These are phyloP conservation scores for Bipolaris victoriae DNA, from an alignment of 2,329 filamentous ascomycete species.

Conservation along the genomic window DNA sequence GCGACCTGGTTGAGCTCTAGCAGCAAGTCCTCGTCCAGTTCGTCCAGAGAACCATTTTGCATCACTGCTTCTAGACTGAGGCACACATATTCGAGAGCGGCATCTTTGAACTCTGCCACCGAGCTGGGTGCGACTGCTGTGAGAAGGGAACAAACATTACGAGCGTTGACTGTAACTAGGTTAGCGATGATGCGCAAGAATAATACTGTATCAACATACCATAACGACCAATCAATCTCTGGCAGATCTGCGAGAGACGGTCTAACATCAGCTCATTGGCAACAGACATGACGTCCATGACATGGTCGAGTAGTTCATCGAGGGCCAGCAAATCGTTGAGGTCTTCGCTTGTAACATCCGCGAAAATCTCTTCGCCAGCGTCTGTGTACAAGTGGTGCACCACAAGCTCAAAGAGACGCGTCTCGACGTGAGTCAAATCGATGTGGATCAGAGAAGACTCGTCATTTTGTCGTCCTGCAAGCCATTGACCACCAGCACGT, in stretches of 20 bases:
- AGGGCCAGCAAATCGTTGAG: slow-evolving; percentile 55
- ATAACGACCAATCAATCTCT: slow-evolving; percentile 80
- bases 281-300: slow-evolving; percentile 86
- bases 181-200: slow-evolving; percentile 23
- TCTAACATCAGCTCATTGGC: slow-evolving; percentile 97
- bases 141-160: slow-evolving; percentile 84
- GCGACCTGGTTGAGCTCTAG: slow-evolving; percentile 80
- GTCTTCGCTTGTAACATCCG: slow-evolving; percentile 71
- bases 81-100: slow-evolving; percentile 87
- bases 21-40: slow-evolving; percentile 83
- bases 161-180: slow-evolving; percentile 47
- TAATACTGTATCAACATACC: slow-evolving; percentile 52
- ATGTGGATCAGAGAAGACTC: slow-evolving; percentile 65
- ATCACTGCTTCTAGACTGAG: slow-evolving; percentile 90
- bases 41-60: slow-evolving; percentile 85
- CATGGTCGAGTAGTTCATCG: slow-evolving; percentile 85
- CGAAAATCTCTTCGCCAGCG: slow-evolving; percentile 78
- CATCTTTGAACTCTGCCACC: slow-evolving; percentile 84
- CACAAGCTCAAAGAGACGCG: slow-evolving; percentile 76
- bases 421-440: slow-evolving; percentile 81
- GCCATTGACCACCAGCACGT: slow-evolving; percentile 84
- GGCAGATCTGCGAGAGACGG: slow-evolving; percentile 85
- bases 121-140: slow-evolving; percentile 86
- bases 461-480: slow-evolving; percentile 69
- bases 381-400: slow-evolving; percentile 85